Evolutionary conservation across 192 early-diverging fungal species (phyloP).

Genomic region (Backusella parvicylindrica): DNA sequence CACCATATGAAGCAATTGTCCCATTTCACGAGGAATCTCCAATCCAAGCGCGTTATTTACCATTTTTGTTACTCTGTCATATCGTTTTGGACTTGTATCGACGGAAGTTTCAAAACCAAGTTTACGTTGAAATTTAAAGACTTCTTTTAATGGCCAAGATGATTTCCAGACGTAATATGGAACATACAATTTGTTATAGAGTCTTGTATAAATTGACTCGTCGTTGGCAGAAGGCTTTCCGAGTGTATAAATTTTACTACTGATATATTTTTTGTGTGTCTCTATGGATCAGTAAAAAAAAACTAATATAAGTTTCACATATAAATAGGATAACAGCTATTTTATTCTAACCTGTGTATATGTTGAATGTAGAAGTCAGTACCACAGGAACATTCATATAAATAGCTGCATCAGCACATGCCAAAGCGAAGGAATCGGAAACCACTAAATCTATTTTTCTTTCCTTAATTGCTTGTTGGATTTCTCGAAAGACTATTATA

Average conservation of each 20-base stretch:
- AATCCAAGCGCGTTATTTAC: slow-evolving; percentile 25
- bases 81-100: neutral
- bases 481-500: neutral
- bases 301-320: neutral
- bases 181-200: neutral
- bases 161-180: neutral
- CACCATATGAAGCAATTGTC: slow-evolving; percentile 18
- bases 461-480: neutral
- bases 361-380: neutral
- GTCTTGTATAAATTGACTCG: neutral
- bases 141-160: neutral
- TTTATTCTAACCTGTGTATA: neutral
- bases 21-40: slow-evolving; percentile 12
- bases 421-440: neutral
- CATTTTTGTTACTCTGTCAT: neutral
- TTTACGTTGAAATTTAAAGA: neutral
- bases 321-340: neutral
- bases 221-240: neutral
- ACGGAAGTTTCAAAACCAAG: neutral
- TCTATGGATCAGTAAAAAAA: neutral
- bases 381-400: neutral
- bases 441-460: neutral
- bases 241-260: neutral
- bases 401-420: slow-evolving; percentile 3
- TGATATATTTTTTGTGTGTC: neutral